A percentile compares a stretch with the other conserved stretches of the same genome.
phyloP scores from a whole-genome alignment of 2,329 filamentous ascomycete genomes.

The Microsporum audouinii region DNA sequence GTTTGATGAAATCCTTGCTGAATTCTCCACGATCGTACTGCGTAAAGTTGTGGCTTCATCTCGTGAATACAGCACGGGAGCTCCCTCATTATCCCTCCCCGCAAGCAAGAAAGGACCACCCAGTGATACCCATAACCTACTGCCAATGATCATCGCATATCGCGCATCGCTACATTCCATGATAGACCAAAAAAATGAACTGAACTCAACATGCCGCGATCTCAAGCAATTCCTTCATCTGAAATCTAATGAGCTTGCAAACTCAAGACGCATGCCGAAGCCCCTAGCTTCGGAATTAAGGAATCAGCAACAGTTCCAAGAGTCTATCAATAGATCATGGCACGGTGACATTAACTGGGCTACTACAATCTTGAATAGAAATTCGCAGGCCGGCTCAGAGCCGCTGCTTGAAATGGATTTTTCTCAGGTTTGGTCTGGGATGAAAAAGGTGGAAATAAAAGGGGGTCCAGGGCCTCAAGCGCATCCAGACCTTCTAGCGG shows the following conservation, averaged over 20 bases:
- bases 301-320: conserved; percentile 36
- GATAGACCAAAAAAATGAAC: conserved; percentile 49
- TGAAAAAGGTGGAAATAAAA: conserved; percentile 44
- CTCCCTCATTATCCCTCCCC: conserved; percentile 31
- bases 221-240: conserved; percentile 54
- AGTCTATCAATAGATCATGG: conserved; percentile 60
- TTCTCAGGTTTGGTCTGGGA: conserved; percentile 57
- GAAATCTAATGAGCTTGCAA: conserved; percentile 48
- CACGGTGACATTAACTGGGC: conserved; percentile 65
- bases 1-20: conserved; percentile 72
- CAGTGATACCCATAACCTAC: conserved; percentile 35
- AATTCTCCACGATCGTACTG: conserved; percentile 73
- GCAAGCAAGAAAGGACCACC: conserved; percentile 35
- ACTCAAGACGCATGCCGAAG: conserved; percentile 15
- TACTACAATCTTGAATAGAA: conserved; percentile 57
- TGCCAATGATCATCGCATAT: conserved; percentile 62
- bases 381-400: conserved; percentile 46
- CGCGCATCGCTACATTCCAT: conserved; percentile 52
- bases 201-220: conserved; percentile 47
- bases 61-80: conserved; percentile 11
- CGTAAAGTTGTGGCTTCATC: conserved; percentile 47
- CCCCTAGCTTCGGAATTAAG: neutral
- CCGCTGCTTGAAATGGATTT: conserved; percentile 57
- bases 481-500: conserved; percentile 43
- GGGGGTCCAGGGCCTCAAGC: conserved; percentile 28